phyloP scores from a whole-genome alignment of 2,329 filamentous ascomycete genomes.

The Monilinia fructicola region DNA sequence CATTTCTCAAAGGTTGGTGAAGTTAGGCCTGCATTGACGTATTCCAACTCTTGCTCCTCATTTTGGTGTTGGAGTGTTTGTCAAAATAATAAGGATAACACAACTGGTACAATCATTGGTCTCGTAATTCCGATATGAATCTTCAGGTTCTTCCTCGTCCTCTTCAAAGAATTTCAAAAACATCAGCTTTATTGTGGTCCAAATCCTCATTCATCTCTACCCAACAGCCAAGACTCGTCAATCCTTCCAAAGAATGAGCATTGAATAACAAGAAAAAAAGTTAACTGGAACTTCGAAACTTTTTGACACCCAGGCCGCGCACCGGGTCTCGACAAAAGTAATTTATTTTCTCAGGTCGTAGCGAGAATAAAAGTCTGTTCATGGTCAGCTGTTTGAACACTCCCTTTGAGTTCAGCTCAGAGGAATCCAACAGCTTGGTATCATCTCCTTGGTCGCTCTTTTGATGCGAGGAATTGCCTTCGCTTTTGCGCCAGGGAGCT shows the following conservation, averaged over 20 bases:
- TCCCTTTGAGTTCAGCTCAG: slow-evolving; percentile 65
- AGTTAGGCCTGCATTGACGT: slow-evolving; percentile 89
- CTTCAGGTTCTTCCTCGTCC: slow-evolving; percentile 31
- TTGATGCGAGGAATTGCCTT: slow-evolving; percentile 98
- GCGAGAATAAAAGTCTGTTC: slow-evolving; percentile 99
- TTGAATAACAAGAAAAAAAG: slow-evolving; percentile 68
- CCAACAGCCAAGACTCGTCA: slow-evolving; percentile 82
- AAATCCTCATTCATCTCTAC: slow-evolving; percentile 68
- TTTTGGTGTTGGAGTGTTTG: slow-evolving; percentile 75
- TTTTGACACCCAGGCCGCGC: slow-evolving; percentile 84
- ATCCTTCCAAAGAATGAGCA: slow-evolving; percentile 68
- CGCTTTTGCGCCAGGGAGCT: slow-evolving; percentile 84
- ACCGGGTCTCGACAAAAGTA: slow-evolving; percentile 87
- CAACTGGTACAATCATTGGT: slow-evolving; percentile 90
- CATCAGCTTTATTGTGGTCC: slow-evolving; percentile 31
- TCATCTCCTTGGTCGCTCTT: slow-evolving; percentile 86
- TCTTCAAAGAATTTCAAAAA: slow-evolving; percentile 37
- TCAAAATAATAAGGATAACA: slow-evolving; percentile 77
- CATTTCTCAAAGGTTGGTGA: slow-evolving; percentile 78
- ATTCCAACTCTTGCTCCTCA: slow-evolving; percentile 92
- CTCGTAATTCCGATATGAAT: slow-evolving; percentile 65
- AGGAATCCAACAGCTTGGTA: slow-evolving; percentile 51
- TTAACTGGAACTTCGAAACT: slow-evolving; percentile 97
- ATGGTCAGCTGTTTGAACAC: slow-evolving; percentile 82
- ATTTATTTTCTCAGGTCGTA: slow-evolving; percentile 90